These are phyloP conservation scores for Metarhizium brunneum DNA, from an alignment of 2,329 filamentous ascomycete genomes.

Conservation along the genomic window DNA sequence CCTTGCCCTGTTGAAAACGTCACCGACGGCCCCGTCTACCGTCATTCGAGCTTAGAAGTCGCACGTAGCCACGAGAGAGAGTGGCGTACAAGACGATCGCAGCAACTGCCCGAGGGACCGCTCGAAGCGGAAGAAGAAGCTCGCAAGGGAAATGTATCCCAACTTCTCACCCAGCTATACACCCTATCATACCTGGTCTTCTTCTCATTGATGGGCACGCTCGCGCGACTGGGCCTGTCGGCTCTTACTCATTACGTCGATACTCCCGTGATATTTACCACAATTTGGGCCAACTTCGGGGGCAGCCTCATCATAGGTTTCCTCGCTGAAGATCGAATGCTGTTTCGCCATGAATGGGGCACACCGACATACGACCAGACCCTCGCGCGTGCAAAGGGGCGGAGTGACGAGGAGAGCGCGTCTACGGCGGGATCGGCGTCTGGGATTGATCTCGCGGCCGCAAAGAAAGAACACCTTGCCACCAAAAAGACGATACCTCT, in stretches of 20 bases:
- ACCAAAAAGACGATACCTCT: constrained; percentile 80
- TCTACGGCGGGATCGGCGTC: constrained; percentile 4
- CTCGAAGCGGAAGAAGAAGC: constrained; percentile 2
- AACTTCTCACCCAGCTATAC: constrained; percentile 50
- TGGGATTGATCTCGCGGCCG: constrained; percentile 30
- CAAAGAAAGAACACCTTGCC: constrained; percentile 49
- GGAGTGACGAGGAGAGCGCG: constrained; percentile 28
- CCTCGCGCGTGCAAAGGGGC: constrained; percentile 19
- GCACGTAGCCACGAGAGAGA: constrained; percentile 7
- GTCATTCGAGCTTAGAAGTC: constrained; percentile 10
- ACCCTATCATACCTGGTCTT: constrained; percentile 75
- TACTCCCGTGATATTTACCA: constrained; percentile 62
- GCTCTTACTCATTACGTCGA: constrained; percentile 72
- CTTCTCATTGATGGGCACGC: constrained; percentile 76
- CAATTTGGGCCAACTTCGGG: constrained; percentile 80
- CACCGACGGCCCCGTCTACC: constrained; percentile 6
- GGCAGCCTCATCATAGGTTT: constrained; percentile 83
- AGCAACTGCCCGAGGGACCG: constrained; percentile 7
- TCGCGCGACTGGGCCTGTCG: constrained; percentile 73
- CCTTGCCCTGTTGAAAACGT: constrained; percentile 17
- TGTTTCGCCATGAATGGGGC: constrained; percentile 65
- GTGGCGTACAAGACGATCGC: constrained; percentile 1
- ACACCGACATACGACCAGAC: constrained; percentile 27
- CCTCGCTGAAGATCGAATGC: constrained; percentile 63
- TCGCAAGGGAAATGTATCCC: constrained; percentile 28